Base-by-base conservation (phyloP, 2,329 filamentous ascomycete genomes). In the Microdochium bolleyi region DNA sequence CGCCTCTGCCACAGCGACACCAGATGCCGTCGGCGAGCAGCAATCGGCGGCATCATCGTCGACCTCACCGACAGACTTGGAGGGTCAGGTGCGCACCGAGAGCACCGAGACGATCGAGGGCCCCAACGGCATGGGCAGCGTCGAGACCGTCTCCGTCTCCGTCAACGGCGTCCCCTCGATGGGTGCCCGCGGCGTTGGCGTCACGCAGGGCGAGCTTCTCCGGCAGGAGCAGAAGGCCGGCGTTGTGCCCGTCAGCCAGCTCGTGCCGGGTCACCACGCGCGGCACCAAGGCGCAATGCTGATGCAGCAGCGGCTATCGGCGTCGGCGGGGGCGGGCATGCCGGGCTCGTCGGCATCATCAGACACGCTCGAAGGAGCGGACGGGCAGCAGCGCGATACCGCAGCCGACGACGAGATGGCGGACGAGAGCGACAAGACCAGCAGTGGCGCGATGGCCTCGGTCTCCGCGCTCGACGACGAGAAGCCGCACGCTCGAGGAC, bases 141-240 rank as follows among this genome's bases (percentile, higher is more conserved):
- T 92, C 59, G 88, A 94, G 70, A 92, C 89, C 0, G 88, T 92
- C 13, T 85, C 85, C 1, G 85, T 92, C 14, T 87, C 82, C 19
- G 75, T 89, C 37, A 91, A 89, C 62, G 86, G 85, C 13, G 76
- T 85, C 49, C 76, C 79, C 0, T 83, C 80, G 8, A 77, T 76
- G 55, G 71, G 71, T 53, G 67, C 72, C 57, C 70, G 57, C 64
- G 78, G 64, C 22, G 57, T 73, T 46, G 87, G 81, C 27, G 80
- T 92, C 51, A 92, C 88, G 1, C 90, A 95, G 69, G 89, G 89
- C 49, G 90, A 95, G 67, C 76, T 95, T 22, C 74, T 95, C 24
- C 78, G 90, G n/a, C 88, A 94, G 69, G 90, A 95, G 67, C 90
- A 95, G 70, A 83, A 87, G 64, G 87, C 88, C 1, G 88, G 88